Evolutionary conservation across 1,284 basidiomycete species (phyloP), one percentile per base, ranked within the genome.

Genomic region (Malassezia slooffiae): DNA sequence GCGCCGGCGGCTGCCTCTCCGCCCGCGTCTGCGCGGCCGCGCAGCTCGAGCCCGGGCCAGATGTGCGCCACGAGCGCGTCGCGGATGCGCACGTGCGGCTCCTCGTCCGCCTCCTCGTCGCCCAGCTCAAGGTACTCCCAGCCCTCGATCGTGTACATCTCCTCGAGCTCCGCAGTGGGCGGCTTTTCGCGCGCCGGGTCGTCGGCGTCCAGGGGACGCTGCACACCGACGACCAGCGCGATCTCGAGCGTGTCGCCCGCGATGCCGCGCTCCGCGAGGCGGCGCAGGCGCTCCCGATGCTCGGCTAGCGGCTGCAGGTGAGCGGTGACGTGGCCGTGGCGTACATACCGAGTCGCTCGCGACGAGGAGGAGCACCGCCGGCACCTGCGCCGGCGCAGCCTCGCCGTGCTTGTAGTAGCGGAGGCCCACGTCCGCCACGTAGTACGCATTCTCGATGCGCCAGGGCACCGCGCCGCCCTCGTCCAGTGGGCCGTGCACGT

Each of bases 71-170:
- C 42, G 27, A 47, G 36, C 1, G 45, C 45, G 10, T 47, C 39
- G 21, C 32, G 33, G 3, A 47, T 3, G 10, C 45, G 45, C 13
- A 11, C 13, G 6, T 11, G 10, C 8, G 20, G 27, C 10, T 9
- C n/a, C 16, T 23, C 38, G 15, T 41, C 39, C 8, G 7, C 21
- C n/a, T n/a, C n/a, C 5, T 39, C 43, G 17, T 8, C n/a, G 12
- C 19, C 28, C 23, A 38, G 27, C 5, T 37, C 40, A 2, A 47
- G 13, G 21, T 47, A 47, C 34, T 47, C 45, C 45, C 45, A 47
- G 16, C 44, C 44, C 19, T 36, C 17, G 20, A 32, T n/a, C 8
- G 45, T 39, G 19, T 47, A 40, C 17, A 35, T 24, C 21, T 37
- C 39, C 21, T 47, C 45, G 0, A 37, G 21, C 7, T 47, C 17